These are phyloP conservation scores for Acanthamoeba healyi DNA, from an alignment of 208 protist genomes.

Conservation along the genomic window DNA sequence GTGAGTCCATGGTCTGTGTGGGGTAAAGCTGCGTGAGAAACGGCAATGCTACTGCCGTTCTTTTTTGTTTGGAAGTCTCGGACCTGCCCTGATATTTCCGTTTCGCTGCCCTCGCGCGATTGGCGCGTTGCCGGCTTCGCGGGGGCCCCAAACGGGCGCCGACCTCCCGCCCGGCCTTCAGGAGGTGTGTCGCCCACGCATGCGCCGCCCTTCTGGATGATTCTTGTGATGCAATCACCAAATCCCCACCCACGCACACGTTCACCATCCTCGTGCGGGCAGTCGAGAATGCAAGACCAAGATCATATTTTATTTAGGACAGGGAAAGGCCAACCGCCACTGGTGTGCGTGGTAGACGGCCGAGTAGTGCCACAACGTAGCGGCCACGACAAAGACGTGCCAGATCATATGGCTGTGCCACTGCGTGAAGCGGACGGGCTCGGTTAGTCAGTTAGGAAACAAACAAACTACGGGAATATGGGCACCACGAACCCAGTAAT, in stretches of 20 bases:
- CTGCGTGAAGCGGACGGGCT: background rate
- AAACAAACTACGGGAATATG: too few species aligned
- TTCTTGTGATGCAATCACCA: background rate
- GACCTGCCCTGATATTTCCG: too few species aligned
- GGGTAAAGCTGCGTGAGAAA: too few species aligned
- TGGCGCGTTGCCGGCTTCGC: too few species aligned
- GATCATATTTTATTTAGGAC: background rate
- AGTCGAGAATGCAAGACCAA: background rate
- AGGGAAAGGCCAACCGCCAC: background rate
- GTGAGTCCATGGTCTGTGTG: slow-evolving; percentile 30
- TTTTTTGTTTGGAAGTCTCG: too few species aligned
- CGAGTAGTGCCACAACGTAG: slow-evolving; percentile 57
- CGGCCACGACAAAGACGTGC: slow-evolving; percentile 55
- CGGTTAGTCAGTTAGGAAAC: background rate
- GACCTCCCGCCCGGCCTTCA: too few species aligned
- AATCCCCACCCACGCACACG: background rate
- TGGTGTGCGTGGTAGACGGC: slow-evolving; percentile 22
- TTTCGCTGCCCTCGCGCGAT: too few species aligned
- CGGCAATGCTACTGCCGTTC: too few species aligned
- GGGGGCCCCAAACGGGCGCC: too few species aligned
- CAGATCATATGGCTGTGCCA: slow-evolving; percentile 70
- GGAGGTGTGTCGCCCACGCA: background rate
- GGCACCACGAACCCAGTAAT: background rate
- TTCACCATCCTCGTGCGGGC: too few species aligned
- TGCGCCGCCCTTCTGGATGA: background rate